Percentiles rank a stretch among this genome's conserved stretches.
These are phyloP conservation scores for Acer negundo DNA, from an alignment of 345 rosid genomes.

Conservation along the genomic window DNA sequence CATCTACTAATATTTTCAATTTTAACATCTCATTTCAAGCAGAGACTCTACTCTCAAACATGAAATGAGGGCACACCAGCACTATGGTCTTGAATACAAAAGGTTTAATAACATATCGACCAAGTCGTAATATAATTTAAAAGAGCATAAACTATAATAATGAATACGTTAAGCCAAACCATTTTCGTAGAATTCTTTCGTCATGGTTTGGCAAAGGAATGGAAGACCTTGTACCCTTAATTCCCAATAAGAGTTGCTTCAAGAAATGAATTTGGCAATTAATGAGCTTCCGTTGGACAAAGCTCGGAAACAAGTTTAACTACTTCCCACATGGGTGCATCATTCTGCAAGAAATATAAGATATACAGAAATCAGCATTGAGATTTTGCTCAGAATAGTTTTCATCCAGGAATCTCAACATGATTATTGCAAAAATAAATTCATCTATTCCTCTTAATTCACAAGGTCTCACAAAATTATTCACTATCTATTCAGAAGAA, in stretches of 20 bases:
- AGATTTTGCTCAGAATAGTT: not conserved
- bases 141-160: not conserved
- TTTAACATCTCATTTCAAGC: not conserved
- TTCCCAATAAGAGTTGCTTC: not conserved
- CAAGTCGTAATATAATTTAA: no score
- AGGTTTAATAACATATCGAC: not conserved
- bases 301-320: slow-evolving; percentile 59
- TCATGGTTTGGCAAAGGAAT: not conserved
- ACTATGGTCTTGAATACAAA: not conserved
- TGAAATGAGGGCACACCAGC: not conserved
- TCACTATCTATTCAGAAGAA: not conserved
- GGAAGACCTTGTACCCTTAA: not conserved
- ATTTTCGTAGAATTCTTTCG: no score
- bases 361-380: not conserved
- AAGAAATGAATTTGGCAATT: slow-evolving; percentile 4
- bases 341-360: slow-evolving; percentile 49
- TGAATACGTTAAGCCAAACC: no score
- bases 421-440: not conserved
- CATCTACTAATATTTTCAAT: no score
- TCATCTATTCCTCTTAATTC: not conserved
- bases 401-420: not conserved
- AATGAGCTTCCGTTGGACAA: slow-evolving; percentile 39
- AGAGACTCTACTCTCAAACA: not conserved
- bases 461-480: not conserved
- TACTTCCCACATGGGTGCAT: slow-evolving; percentile 77